A percentile compares a stretch with the other conserved stretches of the same genome.
Conservation (phyloP, 2,329 filamentous ascomycete species). For the Lanzia echinophila region DNA sequence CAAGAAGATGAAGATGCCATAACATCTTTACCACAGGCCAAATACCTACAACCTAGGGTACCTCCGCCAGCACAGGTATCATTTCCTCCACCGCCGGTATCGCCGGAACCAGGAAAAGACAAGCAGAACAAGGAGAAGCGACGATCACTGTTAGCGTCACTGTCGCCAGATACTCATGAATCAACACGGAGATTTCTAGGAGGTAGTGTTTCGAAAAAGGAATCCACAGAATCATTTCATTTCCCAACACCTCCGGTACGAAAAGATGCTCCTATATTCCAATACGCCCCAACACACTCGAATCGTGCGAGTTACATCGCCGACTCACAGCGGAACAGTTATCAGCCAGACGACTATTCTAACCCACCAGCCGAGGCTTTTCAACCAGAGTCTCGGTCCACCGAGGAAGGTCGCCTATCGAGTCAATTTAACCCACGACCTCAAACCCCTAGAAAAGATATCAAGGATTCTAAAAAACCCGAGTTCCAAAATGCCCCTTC, state of each 20-base stretch:
- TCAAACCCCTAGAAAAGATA: conserved; percentile 9
- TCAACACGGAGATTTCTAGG: conserved; percentile 32
- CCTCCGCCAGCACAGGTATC: conserved; percentile 24
- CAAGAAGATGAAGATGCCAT: conserved; percentile 80
- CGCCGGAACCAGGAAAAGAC: conserved; percentile 29
- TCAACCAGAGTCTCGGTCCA: neutral
- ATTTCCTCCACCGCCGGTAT: conserved; percentile 27
- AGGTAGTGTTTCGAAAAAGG: conserved; percentile 6
- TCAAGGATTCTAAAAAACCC: neutral
- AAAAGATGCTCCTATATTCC: conserved; percentile 49
- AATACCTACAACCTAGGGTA: conserved; percentile 52
- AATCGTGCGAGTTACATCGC: conserved; percentile 7
- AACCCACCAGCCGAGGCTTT: conserved; percentile 20
- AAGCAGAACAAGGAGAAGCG: conserved; percentile 44
- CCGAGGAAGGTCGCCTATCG: conserved; percentile 12
- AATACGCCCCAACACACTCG: conserved; percentile 45
- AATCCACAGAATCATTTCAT: conserved; percentile 41
- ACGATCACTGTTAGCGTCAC: conserved; percentile 14
- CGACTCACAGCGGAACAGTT: conserved; percentile 21
- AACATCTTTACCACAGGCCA: conserved; percentile 67
- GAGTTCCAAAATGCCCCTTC: conserved; percentile 1
- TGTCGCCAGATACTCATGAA: conserved; percentile 32
- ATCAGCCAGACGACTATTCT: conserved; percentile 23
- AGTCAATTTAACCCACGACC: conserved; percentile 16
- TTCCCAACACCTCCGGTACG: conserved; percentile 47